phyloP scores from a whole-genome alignment of 257 asterid genomes.

The Salvia miltiorrhiza region DNA sequence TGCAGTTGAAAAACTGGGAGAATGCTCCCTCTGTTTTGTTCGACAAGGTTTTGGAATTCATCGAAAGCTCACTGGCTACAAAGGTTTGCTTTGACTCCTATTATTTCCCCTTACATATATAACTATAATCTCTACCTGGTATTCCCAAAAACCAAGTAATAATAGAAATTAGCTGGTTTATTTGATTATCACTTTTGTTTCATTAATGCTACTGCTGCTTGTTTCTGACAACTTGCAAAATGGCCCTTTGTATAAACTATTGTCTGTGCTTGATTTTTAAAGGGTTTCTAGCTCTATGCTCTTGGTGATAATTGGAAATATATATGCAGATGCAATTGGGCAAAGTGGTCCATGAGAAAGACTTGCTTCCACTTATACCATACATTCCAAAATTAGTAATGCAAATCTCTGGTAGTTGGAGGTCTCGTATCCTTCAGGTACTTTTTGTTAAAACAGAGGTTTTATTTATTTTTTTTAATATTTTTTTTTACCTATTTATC shows the following conservation, averaged over 20 bases:
- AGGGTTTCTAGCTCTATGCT: not conserved
- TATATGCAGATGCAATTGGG: constrained; percentile 58
- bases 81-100: constrained; percentile 47
- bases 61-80: constrained; percentile 54
- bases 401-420: constrained; percentile 61
- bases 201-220: not conserved
- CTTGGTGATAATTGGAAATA: not conserved
- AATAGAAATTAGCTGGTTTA: constrained; percentile 9
- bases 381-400: constrained; percentile 62
- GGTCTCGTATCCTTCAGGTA: constrained; percentile 70
- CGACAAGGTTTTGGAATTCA: constrained; percentile 70
- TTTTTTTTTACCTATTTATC: not conserved
- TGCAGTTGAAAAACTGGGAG: constrained; percentile 54
- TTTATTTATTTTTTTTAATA: not conserved
- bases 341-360: constrained; percentile 52
- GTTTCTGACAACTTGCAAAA: not conserved
- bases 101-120: constrained; percentile 9
- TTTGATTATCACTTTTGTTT: constrained; percentile 6
- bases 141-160: not conserved
- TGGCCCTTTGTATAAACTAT: not conserved
- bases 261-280: not conserved
- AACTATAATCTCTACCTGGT: constrained; percentile 5
- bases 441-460: not conserved
- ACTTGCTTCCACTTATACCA: constrained; percentile 62
- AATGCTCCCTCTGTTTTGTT: constrained; percentile 42